A percentile compares a stretch with the other conserved stretches of the same genome.
Conservation (phyloP, 805 yeast species). For the Ogataea haglerorum region DNA sequence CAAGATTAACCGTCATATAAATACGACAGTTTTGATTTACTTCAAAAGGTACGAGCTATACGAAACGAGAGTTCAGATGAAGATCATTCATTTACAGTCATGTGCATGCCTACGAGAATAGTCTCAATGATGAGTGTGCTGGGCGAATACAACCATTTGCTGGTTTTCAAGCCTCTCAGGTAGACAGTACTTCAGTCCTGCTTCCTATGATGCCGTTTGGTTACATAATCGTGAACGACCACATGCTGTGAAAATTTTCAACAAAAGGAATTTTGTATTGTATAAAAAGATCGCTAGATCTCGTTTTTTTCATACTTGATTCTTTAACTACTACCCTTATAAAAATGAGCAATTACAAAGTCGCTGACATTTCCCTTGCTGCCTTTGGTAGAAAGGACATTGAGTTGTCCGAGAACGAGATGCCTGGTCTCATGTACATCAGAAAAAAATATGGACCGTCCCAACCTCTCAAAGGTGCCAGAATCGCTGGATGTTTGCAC, state of each 20-base stretch:
- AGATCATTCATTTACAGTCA: neutral
- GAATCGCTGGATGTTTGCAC: slow-evolving; percentile 98
- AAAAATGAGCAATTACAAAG: slow-evolving; percentile 63
- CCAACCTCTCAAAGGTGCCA: slow-evolving; percentile 97
- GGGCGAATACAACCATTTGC: no score
- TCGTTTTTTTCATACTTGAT: neutral
- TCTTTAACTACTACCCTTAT: neutral
- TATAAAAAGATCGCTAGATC: slow-evolving; percentile 11
- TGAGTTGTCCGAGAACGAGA: slow-evolving; percentile 97
- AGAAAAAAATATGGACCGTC: slow-evolving; percentile 86
- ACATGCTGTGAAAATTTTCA: slow-evolving; percentile 15
- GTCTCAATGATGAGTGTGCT: no score
- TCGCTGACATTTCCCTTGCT: slow-evolving; percentile 96
- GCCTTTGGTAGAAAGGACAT: slow-evolving; percentile 99
- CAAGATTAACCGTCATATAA: slow-evolving; percentile 21
- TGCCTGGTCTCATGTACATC: slow-evolving; percentile 99
- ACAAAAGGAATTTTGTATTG: slow-evolving; percentile 11
- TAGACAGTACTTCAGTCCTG: neutral
- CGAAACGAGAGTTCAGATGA: neutral
- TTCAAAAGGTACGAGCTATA: slow-evolving; percentile 1
- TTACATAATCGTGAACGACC: slow-evolving; percentile 10
- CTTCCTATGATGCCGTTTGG: slow-evolving; percentile 1
- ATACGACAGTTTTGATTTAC: neutral
- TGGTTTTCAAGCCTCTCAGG: no score
- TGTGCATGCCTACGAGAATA: neutral